Conservation (phyloP, 176 grass and related monocot species). For the Juncus inflexus region DNA sequence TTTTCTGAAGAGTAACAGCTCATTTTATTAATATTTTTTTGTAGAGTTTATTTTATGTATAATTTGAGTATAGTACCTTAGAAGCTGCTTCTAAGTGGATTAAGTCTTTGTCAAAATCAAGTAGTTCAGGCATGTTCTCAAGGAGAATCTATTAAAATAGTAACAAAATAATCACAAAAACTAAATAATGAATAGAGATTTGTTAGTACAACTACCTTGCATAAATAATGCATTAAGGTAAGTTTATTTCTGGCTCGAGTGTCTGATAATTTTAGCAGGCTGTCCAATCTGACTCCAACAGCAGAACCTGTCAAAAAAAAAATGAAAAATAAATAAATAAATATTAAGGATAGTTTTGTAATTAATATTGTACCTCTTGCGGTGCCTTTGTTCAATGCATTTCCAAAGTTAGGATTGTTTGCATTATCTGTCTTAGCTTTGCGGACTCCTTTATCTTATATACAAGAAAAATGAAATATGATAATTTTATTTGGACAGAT, state of each 20-base stretch:
- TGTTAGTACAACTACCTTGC: conserved; percentile 56
- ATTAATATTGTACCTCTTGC: conserved; percentile 37
- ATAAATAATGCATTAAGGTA: conserved; percentile 99
- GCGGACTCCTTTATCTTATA: conserved; percentile 58
- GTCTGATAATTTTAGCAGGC: conserved; percentile 94
- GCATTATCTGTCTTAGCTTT: conserved; percentile 91
- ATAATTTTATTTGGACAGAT: conserved; percentile 10
- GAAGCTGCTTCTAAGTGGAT: conserved; percentile 96
- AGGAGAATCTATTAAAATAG: conserved; percentile 59
- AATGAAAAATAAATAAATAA: conserved; percentile 19
- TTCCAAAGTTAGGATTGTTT: conserved; percentile 97
- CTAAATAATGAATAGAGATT: conserved; percentile 3
- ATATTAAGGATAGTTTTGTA: background rate
- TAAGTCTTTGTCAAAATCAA: conserved; percentile 99
- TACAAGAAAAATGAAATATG: conserved; percentile 27
- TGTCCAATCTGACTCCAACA: conserved; percentile 93
- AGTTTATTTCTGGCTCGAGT: conserved; percentile 94
- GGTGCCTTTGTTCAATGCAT: conserved; percentile 93
- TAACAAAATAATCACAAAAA: conserved; percentile 18
- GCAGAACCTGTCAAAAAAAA: conserved; percentile 61
- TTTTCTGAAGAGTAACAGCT: conserved; percentile 33
- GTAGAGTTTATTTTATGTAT: conserved; percentile 1
- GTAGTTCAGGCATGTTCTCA: conserved; percentile 85
- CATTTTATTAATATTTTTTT: conserved; percentile 27
- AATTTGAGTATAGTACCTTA: conserved; percentile 46